Percentiles rank a stretch among this genome's conserved stretches.
These are phyloP conservation scores for Rhizoclosmatium globosum DNA, from an alignment of 192 early-diverging fungal species.

Conservation along the genomic window DNA sequence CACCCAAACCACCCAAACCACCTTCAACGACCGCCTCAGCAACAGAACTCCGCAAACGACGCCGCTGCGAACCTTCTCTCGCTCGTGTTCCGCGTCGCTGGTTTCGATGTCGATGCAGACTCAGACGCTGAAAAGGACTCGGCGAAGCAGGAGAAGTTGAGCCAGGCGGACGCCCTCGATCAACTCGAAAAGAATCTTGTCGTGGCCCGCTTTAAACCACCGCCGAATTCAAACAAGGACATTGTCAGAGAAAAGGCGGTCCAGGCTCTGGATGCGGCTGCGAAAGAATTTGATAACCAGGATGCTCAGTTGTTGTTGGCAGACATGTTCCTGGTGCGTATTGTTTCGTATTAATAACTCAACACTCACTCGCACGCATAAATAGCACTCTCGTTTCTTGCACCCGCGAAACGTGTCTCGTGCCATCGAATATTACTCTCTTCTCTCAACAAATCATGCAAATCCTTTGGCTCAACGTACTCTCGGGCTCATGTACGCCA, in stretches of 20 bases:
- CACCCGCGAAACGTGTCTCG: slow-evolving; percentile 58
- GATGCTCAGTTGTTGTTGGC: slow-evolving; percentile 73
- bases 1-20: neutral
- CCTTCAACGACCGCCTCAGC: too few relatives aligned
- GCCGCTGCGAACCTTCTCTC: neutral
- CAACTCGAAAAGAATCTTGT: neutral
- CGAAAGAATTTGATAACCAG: slow-evolving; percentile 50
- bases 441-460: slow-evolving; percentile 67
- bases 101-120: neutral
- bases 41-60: neutral
- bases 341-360: neutral
- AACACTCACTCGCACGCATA: neutral
- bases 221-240: too few relatives aligned
- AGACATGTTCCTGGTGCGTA: slow-evolving; percentile 77
- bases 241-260: slow-evolving; percentile 42
- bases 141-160: too few relatives aligned
- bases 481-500: slow-evolving; percentile 90
- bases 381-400: slow-evolving; percentile 12
- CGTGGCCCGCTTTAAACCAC: too few relatives aligned
- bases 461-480: slow-evolving; percentile 88
- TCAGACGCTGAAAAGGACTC: too few relatives aligned
- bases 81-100: neutral
- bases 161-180: neutral
- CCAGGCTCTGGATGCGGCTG: slow-evolving; percentile 56
- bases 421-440: slow-evolving; percentile 72